phyloP scores from a whole-genome alignment of 2,329 filamentous ascomycete species.

The Zymoseptoria ardabiliae region DNA sequence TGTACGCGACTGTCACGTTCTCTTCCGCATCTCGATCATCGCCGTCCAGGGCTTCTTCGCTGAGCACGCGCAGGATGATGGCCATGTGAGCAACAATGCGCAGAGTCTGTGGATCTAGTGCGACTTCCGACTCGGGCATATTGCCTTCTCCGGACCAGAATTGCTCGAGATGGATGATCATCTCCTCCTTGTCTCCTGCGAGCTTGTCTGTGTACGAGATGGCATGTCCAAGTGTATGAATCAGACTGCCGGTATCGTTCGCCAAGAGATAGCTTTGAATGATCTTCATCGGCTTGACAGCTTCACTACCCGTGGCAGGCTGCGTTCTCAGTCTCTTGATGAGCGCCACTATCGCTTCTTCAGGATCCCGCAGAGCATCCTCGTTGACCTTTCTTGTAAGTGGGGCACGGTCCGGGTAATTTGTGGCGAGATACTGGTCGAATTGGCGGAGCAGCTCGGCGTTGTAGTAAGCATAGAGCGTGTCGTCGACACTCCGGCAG shows the following conservation, averaged over 20 bases:
- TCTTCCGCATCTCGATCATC: conserved; percentile 51
- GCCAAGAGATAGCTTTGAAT: conserved; percentile 70
- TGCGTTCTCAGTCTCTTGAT: conserved; percentile 54
- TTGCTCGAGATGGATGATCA: conserved; percentile 19
- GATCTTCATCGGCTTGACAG: conserved; percentile 60
- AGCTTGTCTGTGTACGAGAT: conserved; percentile 33
- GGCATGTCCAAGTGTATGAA: conserved; percentile 37
- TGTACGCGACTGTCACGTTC: conserved; percentile 73
- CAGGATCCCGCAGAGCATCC: conserved; percentile 53
- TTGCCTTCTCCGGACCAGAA: conserved; percentile 11
- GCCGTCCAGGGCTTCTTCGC: conserved; percentile 39
- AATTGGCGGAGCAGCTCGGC: conserved; percentile 75
- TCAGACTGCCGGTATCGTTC: conserved; percentile 43
- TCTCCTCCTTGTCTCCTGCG: conserved; percentile 16
- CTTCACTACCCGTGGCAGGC: conserved; percentile 49
- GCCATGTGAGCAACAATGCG: conserved; percentile 48
- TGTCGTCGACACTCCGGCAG: conserved; percentile 76
- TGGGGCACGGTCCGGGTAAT: conserved; percentile 48
- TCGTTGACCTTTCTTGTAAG: conserved; percentile 56
- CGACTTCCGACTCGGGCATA: conserved; percentile 28
- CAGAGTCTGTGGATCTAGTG: conserved; percentile 37
- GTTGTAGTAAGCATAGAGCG: conserved; percentile 81
- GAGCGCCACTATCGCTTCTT: conserved; percentile 39
- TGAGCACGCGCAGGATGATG: conserved; percentile 50
- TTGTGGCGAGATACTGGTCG: conserved; percentile 58